These are phyloP conservation scores for Hemerocallis citrina DNA, from an alignment of 106 monocot genomes.

Conservation along the genomic window DNA sequence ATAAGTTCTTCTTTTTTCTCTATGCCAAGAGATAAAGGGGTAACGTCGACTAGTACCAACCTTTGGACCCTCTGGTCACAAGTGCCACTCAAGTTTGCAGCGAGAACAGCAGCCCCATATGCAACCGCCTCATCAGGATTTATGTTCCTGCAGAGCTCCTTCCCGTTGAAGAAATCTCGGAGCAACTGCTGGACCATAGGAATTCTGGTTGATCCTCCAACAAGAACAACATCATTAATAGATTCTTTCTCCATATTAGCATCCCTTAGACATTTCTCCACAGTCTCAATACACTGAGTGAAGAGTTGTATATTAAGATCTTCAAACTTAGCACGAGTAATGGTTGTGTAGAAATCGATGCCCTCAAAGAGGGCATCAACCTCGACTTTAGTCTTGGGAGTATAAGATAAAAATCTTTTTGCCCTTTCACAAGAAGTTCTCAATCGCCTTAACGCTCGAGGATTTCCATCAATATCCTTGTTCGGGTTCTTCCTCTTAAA, in stretches of 20 bases:
- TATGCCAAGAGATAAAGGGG: slow-evolving; percentile 13
- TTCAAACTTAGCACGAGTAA: slow-evolving; percentile 35
- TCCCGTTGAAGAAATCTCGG: slow-evolving; percentile 25
- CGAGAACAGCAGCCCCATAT: slow-evolving; percentile 22
- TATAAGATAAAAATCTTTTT: slow-evolving; percentile 16
- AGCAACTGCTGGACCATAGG: slow-evolving; percentile 18
- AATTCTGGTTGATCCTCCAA: too few relatives aligned
- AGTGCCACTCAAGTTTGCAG: slow-evolving; percentile 13
- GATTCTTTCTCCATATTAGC: too few relatives aligned
- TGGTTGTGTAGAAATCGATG: too few relatives aligned
- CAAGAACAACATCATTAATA: too few relatives aligned
- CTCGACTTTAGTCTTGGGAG: slow-evolving; percentile 18
- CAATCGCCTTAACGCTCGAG: slow-evolving; percentile 16
- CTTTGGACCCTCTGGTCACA: slow-evolving; percentile 17
- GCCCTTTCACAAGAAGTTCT: slow-evolving; percentile 15
- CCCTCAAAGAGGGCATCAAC: slow-evolving; percentile 24
- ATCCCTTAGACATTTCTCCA: too few relatives aligned
- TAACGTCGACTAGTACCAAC: slow-evolving; percentile 13
- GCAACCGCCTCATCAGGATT: slow-evolving; percentile 33
- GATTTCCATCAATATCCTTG: slow-evolving; percentile 73
- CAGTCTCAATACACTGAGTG: too few relatives aligned
- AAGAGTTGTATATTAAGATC: too few relatives aligned
- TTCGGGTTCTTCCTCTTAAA: too few relatives aligned
- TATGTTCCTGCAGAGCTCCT: slow-evolving; percentile 26
- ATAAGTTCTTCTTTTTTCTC: slow-evolving; percentile 16